Conservation (phyloP, 371 early-diverging fungal species). For the Mortierella sp. region DNA sequence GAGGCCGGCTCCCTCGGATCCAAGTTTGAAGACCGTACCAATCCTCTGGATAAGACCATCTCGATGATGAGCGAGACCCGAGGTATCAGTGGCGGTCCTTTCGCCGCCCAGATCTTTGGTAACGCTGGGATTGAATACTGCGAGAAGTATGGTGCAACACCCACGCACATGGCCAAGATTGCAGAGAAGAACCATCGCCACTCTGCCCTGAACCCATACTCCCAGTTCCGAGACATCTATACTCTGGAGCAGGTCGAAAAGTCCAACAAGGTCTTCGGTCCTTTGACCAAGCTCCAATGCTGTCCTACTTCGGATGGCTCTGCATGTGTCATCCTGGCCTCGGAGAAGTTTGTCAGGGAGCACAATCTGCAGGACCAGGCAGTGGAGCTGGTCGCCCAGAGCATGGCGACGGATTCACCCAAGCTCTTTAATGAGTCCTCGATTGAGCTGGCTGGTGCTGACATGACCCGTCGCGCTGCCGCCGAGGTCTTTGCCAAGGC, state of each 20-base stretch:
- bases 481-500: slow-evolving; percentile 65
- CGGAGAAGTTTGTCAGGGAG: slow-evolving; percentile 74
- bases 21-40: slow-evolving; percentile 72
- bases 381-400: slow-evolving; percentile 76
- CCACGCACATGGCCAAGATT: slow-evolving; percentile 73
- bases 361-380: slow-evolving; percentile 76
- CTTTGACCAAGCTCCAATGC: slow-evolving; percentile 82
- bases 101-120: slow-evolving; percentile 82
- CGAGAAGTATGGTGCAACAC: slow-evolving; percentile 71
- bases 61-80: slow-evolving; percentile 67
- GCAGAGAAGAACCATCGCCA: slow-evolving; percentile 85
- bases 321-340: slow-evolving; percentile 75
- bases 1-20: slow-evolving; percentile 69
- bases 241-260: slow-evolving; percentile 74
- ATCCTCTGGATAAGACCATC: slow-evolving; percentile 72
- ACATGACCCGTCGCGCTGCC: slow-evolving; percentile 80
- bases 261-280: slow-evolving; percentile 76
- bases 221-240: slow-evolving; percentile 80
- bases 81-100: slow-evolving; percentile 71
- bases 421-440: slow-evolving; percentile 63
- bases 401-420: slow-evolving; percentile 82
- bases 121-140: slow-evolving; percentile 82
- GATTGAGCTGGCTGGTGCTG: slow-evolving; percentile 79
- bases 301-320: slow-evolving; percentile 86
- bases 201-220: slow-evolving; percentile 81